Base-by-base conservation (phyloP, 2,329 filamentous ascomycete genomes). In the Nakataea oryzae region DNA sequence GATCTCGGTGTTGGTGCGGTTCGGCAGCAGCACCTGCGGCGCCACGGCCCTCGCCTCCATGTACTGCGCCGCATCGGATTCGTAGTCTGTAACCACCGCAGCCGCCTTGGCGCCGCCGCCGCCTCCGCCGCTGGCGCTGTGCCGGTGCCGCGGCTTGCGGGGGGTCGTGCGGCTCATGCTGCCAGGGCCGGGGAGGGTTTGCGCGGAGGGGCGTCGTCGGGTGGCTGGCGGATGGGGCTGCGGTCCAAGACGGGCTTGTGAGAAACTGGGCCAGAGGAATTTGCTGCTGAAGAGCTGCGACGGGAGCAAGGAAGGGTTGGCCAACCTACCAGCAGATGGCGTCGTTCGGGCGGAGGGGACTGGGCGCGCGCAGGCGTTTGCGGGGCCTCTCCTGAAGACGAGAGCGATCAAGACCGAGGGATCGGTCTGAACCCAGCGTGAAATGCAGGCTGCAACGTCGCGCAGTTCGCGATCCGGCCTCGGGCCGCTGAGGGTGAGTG, bases 1-100 rank as follows among this genome's bases (percentile, higher is more conserved):
- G 70, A 97, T 86, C 67, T 96, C 88, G 62, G 88, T 89, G 74
- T 93, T 95, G 65, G 88, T 87, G 66, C 90, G 87, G 73, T 61
- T 79, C 75, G 84, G 76, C n/a, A 28, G 54, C 77, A 82, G 66
- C 77, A 82, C 66, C 78, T 84, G 60, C 75, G 80, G 70, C 69
- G 74, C 63, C 69, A 74, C 63, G 66, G 75, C 68, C 69, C 76
- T 72, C 59, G 71, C 65, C 59, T 76, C 74, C 67, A 75, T 68
- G 70, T 84, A 81, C 66, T 77, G 74, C 34, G 78, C 79, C 26
- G 80, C 81, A 71, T 89, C 86, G 64, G 86, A 88, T 68, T 89
- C 86, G 75, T 89, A 88, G 73, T 89, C 86, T 30, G 74, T 74
- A 28, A 74, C 71, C 63, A 76, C 74, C 50, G 70, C 67, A 41